Conservation (phyloP, 441 rosid species). For the Erysimum pusillum region DNA sequence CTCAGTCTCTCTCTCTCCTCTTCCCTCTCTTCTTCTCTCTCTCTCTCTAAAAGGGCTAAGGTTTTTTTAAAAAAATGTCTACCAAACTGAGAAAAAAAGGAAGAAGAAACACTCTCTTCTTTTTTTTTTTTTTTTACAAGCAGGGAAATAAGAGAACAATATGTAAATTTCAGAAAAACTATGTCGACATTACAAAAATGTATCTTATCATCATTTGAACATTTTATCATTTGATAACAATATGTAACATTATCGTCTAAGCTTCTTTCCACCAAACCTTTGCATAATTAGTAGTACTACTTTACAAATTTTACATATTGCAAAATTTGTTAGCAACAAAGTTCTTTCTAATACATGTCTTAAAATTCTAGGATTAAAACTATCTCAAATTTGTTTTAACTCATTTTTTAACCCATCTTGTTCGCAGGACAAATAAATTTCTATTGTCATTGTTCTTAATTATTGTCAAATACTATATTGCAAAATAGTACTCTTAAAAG, state of each 20-base stretch:
- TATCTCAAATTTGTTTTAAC: background rate
- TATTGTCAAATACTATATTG: background rate
- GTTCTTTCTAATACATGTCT: background rate
- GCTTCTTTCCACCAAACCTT: conserved; percentile 29
- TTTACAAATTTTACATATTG: background rate
- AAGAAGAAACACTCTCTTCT: conserved; percentile 44
- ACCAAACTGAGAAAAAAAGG: conserved; percentile 43
- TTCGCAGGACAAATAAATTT: background rate
- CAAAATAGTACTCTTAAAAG: background rate
- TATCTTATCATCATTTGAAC: conserved; percentile 7
- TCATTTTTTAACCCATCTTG: background rate
- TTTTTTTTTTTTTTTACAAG: background rate
- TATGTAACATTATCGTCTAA: conserved; percentile 10
- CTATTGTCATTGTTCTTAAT: background rate
- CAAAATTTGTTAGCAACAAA: background rate
- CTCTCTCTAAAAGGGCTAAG: conserved; percentile 44
- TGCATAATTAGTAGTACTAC: background rate
- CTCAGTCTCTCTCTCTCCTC: conserved; percentile 48
- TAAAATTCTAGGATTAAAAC: background rate
- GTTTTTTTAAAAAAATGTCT: conserved; percentile 25
- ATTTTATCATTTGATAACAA: conserved; percentile 15
- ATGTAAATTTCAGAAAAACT: background rate
- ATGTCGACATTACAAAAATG: conserved; percentile 20
- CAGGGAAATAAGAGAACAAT: background rate
- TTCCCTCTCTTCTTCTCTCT: background rate